Evolutionary conservation across 139 green algal species (phyloP), one percentile per base, ranked within the genome.

Genomic region (Chlamydomonas schloesseri): DNA sequence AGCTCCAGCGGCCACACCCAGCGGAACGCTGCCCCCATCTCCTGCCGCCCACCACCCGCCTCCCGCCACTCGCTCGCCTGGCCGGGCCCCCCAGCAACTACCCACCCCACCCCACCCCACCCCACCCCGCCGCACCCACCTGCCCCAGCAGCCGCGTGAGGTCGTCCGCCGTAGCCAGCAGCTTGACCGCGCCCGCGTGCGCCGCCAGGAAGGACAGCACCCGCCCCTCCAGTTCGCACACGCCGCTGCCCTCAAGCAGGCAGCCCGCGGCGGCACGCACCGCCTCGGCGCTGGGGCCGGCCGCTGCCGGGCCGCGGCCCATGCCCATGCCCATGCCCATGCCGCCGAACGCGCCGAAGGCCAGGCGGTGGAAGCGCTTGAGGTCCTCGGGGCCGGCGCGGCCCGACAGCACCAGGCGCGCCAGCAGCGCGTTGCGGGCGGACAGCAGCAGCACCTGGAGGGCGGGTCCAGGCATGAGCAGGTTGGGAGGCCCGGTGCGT

Each of bases 391-490:
- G 37, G n/a, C 53, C 62, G 4, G 90, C 90, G 10, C 79, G 71
- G 29, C 82, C 81, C 29, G 47, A 20, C 46, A 96, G 91, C 72
- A 96, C 87, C 36, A 95, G 90, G 57, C 94, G 92, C 4, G 93
- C 87, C 46, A 95, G 88, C 70, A 96, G 89, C 9, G 93, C 94
- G 29, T 96, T 92, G 62, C 92, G 93, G 0, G 92, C 93, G 0
- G 92, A 96, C 31, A 96, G 50, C 82, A 96, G 89, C 79, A 97
- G 75, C 14, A 96, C 94, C 93, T 95, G 91, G 42, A 57, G 10
- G 34, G 3, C 23, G 42, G 23, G 5, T 50, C 42, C 42, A 50
- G 6, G 42, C 42, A 50, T 50, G 42, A 50, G 5, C 8, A 50
- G 24, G 34, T 20, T 73, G 15, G 60, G 60, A 68, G 23, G 21